phyloP scores from a whole-genome alignment of 495 filamentous ascomycete species.

The Cercophora sp. region DNA sequence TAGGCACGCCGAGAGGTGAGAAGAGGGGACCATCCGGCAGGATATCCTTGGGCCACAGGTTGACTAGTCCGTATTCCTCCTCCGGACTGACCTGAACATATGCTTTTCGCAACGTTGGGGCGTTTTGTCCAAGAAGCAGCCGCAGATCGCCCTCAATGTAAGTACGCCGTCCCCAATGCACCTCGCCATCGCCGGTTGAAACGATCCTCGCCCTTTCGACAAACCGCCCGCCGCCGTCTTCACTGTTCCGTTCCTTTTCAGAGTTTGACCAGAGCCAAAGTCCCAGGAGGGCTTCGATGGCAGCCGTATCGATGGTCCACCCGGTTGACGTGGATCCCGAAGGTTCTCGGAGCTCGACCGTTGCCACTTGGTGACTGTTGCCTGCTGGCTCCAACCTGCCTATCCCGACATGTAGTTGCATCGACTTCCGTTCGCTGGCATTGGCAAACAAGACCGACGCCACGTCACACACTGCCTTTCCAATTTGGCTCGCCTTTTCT shows the following conservation, averaged over 20 bases:
- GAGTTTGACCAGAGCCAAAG: not conserved
- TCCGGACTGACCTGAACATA: not conserved
- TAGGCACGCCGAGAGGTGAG: too few relatives aligned
- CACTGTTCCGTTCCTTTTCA: not conserved
- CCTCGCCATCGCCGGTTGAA: not conserved
- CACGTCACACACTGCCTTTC: not conserved
- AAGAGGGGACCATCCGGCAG: too few relatives aligned
- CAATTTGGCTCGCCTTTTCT: not conserved
- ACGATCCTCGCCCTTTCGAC: not conserved
- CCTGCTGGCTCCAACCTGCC: not conserved
- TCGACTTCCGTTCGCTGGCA: not conserved
- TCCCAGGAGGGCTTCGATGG: not conserved
- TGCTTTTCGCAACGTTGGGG: not conserved
- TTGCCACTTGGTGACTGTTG: not conserved
- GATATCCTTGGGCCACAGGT: not conserved
- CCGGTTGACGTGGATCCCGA: not conserved
- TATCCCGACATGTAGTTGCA: not conserved
- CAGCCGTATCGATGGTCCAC: not conserved
- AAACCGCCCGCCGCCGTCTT: not conserved
- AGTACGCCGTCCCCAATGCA: not conserved
- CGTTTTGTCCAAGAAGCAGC: not conserved
- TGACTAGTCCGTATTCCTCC: not conserved
- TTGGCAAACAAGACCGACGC: not conserved
- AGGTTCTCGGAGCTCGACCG: not conserved
- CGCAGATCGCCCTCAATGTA: constrained; percentile 2